These are phyloP conservation scores for Plasmodiophora brassicae DNA, from an alignment of 208 protist species.

Conservation along the genomic window DNA sequence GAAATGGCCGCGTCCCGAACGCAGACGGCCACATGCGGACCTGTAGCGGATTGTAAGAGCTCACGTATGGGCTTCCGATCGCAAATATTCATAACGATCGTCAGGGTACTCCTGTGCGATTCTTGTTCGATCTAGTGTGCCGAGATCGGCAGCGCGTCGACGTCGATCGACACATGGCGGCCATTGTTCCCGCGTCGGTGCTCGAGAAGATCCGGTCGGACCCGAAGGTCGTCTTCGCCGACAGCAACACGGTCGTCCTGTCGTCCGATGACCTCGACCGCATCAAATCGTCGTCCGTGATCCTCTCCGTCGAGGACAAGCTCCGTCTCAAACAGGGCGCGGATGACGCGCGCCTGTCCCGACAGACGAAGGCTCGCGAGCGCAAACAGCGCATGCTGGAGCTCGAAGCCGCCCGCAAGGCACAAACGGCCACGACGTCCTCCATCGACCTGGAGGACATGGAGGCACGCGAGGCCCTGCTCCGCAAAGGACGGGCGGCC, in stretches of 20 bases:
- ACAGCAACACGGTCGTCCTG: constrained; percentile 2
- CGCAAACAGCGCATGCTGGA: constrained; percentile 34
- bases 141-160: neutral
- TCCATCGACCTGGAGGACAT: neutral
- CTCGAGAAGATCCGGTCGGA: neutral
- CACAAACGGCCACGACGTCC: neutral
- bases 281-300: neutral
- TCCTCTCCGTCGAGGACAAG: neutral
- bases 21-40: too few species aligned
- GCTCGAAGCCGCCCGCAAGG: constrained; percentile 25
- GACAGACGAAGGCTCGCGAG: neutral
- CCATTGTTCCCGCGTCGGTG: neutral
- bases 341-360: neutral
- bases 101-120: neutral
- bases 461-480: neutral
- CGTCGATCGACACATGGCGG: neutral
- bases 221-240: neutral
- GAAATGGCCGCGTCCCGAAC: too few species aligned
- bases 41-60: too few species aligned
- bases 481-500: neutral
- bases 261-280: neutral
- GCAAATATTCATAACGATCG: neutral
- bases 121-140: neutral
- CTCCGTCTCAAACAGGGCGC: neutral
- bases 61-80: neutral